Conservation (phyloP, 441 rosid genomes). For the Breynia disticha region DNA sequence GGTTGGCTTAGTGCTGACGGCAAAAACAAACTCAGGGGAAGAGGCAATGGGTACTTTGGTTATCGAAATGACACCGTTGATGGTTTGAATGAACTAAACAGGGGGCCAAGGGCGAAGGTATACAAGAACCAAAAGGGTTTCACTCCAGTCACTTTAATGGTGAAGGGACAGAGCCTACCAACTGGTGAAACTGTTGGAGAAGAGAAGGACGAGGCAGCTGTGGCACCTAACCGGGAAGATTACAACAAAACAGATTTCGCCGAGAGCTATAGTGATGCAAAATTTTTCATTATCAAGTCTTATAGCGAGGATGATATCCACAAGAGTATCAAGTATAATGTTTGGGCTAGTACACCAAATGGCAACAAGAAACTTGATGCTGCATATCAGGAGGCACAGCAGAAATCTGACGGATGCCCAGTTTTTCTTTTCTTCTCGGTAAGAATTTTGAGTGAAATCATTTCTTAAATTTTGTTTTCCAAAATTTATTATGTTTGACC, state of each 20-base stretch:
- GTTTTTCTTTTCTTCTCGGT: conserved; percentile 84
- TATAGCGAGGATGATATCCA: conserved; percentile 96
- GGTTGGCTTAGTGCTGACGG: conserved; percentile 50
- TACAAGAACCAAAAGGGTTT: conserved; percentile 49
- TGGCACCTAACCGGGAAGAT: conserved; percentile 49
- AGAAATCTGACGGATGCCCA: conserved; percentile 63
- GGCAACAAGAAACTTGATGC: conserved; percentile 95
- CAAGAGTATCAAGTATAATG: conserved; percentile 78
- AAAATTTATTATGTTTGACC: too few species aligned
- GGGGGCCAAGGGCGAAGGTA: conserved; percentile 82
- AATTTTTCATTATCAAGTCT: conserved; percentile 80
- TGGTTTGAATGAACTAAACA: conserved; percentile 76
- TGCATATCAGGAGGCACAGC: conserved; percentile 70
- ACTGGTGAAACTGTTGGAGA: conserved; percentile 26
- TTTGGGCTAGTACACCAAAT: conserved; percentile 94
- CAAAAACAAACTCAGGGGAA: conserved; percentile 59
- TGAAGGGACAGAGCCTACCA: conserved; percentile 37
- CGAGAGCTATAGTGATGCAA: conserved; percentile 50
- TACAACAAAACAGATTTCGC: conserved; percentile 67
- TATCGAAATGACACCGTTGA: conserved; percentile 55
- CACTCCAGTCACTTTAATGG: conserved; percentile 25
- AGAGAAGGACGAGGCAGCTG: conserved; percentile 30
- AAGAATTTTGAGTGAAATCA: conserved; percentile 10
- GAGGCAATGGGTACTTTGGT: conserved; percentile 51
- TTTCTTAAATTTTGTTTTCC: too few species aligned